Base-by-base conservation (phyloP, 129 eudicot genomes). In the Chrysanthemum seticuspe region DNA sequence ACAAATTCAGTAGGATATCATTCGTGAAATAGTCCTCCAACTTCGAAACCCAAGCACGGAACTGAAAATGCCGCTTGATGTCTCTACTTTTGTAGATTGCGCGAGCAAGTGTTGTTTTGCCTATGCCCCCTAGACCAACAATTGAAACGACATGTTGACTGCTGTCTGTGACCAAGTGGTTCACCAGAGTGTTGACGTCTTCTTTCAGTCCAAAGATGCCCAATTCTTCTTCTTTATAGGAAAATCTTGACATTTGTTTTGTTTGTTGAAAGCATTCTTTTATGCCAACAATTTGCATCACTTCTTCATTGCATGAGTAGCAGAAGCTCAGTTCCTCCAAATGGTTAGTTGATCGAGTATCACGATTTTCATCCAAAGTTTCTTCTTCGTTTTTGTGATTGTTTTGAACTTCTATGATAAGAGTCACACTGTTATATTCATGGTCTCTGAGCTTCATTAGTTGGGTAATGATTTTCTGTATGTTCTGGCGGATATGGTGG, bases 61-160 rank as follows among this genome's bases (percentile, higher is more conserved):
- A 68, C 3, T 79, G 56, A 56, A 85, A 82, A 36, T 27, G 69
- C 12, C 70, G 16, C 75, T 85, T 79, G 66, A 85, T 77, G 21
- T 50, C 54, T 51, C 45, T 55, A 36, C 54, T 61, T 47, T 65
- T 71, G 54, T 68, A 80, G 45, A 85, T 62, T 31, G 78, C 66
- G 44, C 82, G 84, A 5, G 90, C 87, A 47, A 82, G 76, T 45
- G 87, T 85, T 4, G 87, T 82, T 70, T 79, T 82, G 53, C 90
- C 90, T 14, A 76, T 76, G 9, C 90, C 87, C 65, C 36, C 64
- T 50, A 11, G 15, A 58, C 90, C 90, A 76, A 54, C 19, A 66
- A 86, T 66, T 23, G 65, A 57, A 56, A 86, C 62, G 5, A 76
- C 65, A 13, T 59, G 83, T 27, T 63, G 54, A 16, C 56, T 60